Evolutionary conservation across 2,329 filamentous ascomycete species (phyloP).

Genomic region (Xylariomycetidae sp.): DNA sequence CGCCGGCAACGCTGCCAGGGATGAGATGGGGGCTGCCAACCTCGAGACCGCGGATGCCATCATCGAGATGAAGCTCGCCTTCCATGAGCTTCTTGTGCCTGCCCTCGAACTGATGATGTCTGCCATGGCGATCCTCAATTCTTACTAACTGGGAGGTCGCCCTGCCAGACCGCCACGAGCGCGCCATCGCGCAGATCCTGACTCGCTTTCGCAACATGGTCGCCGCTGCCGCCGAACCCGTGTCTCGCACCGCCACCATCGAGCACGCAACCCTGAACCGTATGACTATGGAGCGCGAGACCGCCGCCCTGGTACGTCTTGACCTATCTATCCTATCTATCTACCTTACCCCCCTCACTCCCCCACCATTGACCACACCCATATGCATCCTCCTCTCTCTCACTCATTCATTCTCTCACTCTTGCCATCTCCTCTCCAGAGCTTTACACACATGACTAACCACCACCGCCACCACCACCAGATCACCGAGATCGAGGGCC

Average conservation of each 20-base stretch:
- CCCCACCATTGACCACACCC: background rate
- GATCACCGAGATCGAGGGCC: constrained; percentile 37
- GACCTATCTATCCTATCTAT: background rate
- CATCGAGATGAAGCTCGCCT: too few species aligned
- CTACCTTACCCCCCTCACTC: background rate
- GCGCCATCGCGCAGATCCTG: constrained; percentile 38
- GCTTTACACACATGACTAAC: background rate
- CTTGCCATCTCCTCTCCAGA: too few species aligned
- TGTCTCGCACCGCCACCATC: constrained; percentile 28
- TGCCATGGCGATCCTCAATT: background rate
- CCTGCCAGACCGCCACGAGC: constrained; percentile 38
- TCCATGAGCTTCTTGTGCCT: background rate
- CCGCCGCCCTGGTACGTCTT: constrained; percentile 28
- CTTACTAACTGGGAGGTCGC: background rate
- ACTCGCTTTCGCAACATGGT: constrained; percentile 38
- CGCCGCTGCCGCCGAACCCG: constrained; percentile 28
- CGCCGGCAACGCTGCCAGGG: too few species aligned
- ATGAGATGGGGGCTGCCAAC: too few species aligned
- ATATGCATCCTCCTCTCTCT: too few species aligned
- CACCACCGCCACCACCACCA: constrained; percentile 11
- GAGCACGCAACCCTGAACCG: constrained; percentile 34
- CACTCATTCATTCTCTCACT: too few species aligned
- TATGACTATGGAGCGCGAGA: constrained; percentile 34
- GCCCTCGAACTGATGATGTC: background rate
- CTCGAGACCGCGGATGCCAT: too few species aligned